A percentile compares a stretch with the other conserved stretches of the same genome.
These are phyloP conservation scores for Austropuccinia psidii DNA, from an alignment of 1,284 basidiomycete genomes.

Conservation along the genomic window DNA sequence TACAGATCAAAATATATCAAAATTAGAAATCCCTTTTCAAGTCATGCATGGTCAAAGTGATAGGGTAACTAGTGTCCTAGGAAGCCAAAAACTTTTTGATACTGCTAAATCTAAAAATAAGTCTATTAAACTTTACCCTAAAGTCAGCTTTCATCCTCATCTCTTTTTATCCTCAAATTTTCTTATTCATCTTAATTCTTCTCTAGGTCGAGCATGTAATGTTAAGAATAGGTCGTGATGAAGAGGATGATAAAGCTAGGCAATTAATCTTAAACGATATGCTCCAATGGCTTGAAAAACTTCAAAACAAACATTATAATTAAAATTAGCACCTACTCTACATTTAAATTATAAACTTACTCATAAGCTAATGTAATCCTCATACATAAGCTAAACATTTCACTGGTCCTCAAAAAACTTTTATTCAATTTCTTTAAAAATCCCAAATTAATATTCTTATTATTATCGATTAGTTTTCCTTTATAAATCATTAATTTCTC, in stretches of 20 bases:
- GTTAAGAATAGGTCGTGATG: slow-evolving; percentile 42
- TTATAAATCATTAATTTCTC: too few species aligned
- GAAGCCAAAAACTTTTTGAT: slow-evolving; percentile 13
- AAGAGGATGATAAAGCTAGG: slow-evolving; percentile 41
- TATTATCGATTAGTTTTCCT: too few species aligned
- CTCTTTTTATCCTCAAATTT: background rate
- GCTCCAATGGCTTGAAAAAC: slow-evolving; percentile 41
- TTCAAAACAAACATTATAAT: background rate
- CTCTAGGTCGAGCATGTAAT: slow-evolving; percentile 28
- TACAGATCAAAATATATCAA: slow-evolving; percentile 13
- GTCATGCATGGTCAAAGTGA: slow-evolving; percentile 42
- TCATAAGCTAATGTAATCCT: too few species aligned
- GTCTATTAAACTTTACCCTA: slow-evolving; percentile 23
- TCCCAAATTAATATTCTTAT: too few species aligned
- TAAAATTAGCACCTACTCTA: background rate
- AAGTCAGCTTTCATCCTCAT: background rate
- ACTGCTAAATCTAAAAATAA: slow-evolving; percentile 5
- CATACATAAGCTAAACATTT: too few species aligned
- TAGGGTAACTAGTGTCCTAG: slow-evolving; percentile 20
- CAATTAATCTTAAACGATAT: slow-evolving; percentile 42
- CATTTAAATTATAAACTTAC: too few species aligned
- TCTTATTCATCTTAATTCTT: background rate
- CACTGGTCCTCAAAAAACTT: too few species aligned
- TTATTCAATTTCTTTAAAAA: background rate
- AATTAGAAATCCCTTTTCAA: slow-evolving; percentile 42